phyloP scores from a whole-genome alignment of 345 rosid species.

The Populus deltoides region DNA sequence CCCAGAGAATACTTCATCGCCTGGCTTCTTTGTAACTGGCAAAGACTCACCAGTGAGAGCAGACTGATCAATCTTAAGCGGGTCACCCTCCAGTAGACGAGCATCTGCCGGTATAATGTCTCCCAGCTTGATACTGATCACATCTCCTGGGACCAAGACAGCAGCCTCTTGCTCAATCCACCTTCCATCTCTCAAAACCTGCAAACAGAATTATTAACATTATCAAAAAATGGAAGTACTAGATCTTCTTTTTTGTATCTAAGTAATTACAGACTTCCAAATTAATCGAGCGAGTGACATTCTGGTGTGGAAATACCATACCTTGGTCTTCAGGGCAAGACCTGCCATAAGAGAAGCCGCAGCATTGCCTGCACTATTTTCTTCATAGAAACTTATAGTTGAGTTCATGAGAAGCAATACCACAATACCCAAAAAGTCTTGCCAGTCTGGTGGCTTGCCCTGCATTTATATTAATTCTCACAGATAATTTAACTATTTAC shows the following conservation, averaged over 20 bases:
- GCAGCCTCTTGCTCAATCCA: slow-evolving; percentile 82
- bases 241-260: too few species aligned
- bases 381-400: slow-evolving; percentile 78
- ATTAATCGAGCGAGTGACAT: neutral
- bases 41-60: slow-evolving; percentile 84
- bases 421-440: slow-evolving; percentile 71
- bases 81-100: slow-evolving; percentile 79
- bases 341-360: slow-evolving; percentile 80
- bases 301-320: neutral
- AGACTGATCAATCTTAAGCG: slow-evolving; percentile 76
- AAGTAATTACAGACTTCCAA: neutral
- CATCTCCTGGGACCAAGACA: slow-evolving; percentile 74
- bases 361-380: slow-evolving; percentile 85
- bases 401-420: slow-evolving; percentile 70
- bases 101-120: slow-evolving; percentile 86
- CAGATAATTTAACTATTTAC: neutral
- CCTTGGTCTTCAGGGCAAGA: slow-evolving; percentile 75
- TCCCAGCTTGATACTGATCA: slow-evolving; percentile 73
- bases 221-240: neutral
- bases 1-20: slow-evolving; percentile 75
- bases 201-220: neutral
- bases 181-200: slow-evolving; percentile 72
- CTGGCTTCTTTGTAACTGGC: slow-evolving; percentile 66
- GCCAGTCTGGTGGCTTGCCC: slow-evolving; percentile 92
- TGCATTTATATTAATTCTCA: slow-evolving; percentile 20